Evolutionary conservation across 352 stramenopile species (phyloP).

Genomic region (Globisporangium splendens): DNA sequence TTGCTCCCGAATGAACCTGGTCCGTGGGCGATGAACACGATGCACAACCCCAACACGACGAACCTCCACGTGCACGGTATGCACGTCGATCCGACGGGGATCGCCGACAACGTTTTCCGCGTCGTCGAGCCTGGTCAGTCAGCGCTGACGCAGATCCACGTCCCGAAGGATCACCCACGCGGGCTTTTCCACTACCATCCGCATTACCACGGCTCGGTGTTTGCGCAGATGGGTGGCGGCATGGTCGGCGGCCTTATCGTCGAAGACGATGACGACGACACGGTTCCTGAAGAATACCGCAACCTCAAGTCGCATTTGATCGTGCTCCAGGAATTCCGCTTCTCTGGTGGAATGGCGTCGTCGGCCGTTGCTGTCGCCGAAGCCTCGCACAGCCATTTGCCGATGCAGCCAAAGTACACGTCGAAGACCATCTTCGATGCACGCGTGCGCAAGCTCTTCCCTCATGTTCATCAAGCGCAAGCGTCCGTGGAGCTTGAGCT

Average conservation of each 20-base stretch:
- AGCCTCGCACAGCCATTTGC: slow-evolving; percentile 45
- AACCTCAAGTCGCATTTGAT: slow-evolving; percentile 45
- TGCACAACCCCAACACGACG: slow-evolving; percentile 72
- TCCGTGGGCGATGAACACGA: slow-evolving; percentile 47
- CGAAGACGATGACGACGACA: slow-evolving; percentile 41
- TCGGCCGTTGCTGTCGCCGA: slow-evolving; percentile 44
- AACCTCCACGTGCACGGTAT: slow-evolving; percentile 83
- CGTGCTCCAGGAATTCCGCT: slow-evolving; percentile 60
- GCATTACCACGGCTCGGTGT: slow-evolving; percentile 75
- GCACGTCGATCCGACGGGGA: slow-evolving; percentile 75
- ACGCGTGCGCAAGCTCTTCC: slow-evolving; percentile 35
- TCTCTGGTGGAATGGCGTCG: slow-evolving; percentile 49
- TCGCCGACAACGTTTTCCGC: slow-evolving; percentile 78
- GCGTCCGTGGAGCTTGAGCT: slow-evolving; percentile 24
- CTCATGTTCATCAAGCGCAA: slow-evolving; percentile 34
- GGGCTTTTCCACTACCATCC: slow-evolving; percentile 85
- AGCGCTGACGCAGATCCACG: slow-evolving; percentile 42
- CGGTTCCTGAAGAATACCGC: slow-evolving; percentile 37
- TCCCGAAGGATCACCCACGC: slow-evolving; percentile 60
- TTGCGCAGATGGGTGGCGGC: slow-evolving; percentile 69
- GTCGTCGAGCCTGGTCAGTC: slow-evolving; percentile 45
- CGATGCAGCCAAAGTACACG: slow-evolving; percentile 48
- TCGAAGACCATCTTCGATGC: slow-evolving; percentile 32
- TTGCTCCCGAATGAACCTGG: slow-evolving; percentile 37
- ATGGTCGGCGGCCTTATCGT: slow-evolving; percentile 68